phyloP scores from a whole-genome alignment of 148 eudicot genomes.

The Nepenthes gracilis region DNA sequence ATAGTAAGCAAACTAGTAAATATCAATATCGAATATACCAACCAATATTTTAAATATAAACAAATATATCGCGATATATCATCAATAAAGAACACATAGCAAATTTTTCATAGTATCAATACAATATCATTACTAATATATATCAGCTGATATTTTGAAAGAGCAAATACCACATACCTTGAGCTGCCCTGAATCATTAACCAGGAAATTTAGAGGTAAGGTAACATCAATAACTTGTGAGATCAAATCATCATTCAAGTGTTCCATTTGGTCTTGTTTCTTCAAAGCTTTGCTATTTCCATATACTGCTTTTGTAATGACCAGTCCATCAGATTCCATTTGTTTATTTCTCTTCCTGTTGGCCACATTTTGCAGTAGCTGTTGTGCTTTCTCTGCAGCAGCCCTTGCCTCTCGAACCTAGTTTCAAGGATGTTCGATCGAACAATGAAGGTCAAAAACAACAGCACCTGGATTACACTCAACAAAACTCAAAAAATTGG shows the following conservation, averaged over 20 bases:
- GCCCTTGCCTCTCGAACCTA: constrained; percentile 76
- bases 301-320: constrained; percentile 62
- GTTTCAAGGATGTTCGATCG: constrained; percentile 3
- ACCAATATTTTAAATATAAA: too few species aligned
- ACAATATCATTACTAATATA: too few species aligned
- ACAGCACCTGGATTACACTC: too few species aligned
- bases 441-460: not conserved
- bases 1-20: too few species aligned
- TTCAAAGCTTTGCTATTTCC: constrained; percentile 60
- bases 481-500: too few species aligned
- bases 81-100: too few species aligned
- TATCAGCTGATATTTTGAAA: too few species aligned
- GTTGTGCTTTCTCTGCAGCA: constrained; percentile 89
- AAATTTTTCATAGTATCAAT: too few species aligned
- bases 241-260: constrained; percentile 39
- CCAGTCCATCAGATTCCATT: constrained; percentile 56
- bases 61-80: too few species aligned
- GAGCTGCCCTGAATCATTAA: constrained; percentile 78
- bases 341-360: constrained; percentile 66
- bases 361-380: constrained; percentile 67
- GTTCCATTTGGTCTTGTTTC: constrained; percentile 22
- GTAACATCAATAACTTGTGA: constrained; percentile 81
- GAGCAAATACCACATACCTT: constrained; percentile 34
- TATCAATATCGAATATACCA: too few species aligned
- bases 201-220: constrained; percentile 75